Base-by-base conservation (phyloP, 192 early-diverging fungal genomes). In the Coemansia furcata region DNA sequence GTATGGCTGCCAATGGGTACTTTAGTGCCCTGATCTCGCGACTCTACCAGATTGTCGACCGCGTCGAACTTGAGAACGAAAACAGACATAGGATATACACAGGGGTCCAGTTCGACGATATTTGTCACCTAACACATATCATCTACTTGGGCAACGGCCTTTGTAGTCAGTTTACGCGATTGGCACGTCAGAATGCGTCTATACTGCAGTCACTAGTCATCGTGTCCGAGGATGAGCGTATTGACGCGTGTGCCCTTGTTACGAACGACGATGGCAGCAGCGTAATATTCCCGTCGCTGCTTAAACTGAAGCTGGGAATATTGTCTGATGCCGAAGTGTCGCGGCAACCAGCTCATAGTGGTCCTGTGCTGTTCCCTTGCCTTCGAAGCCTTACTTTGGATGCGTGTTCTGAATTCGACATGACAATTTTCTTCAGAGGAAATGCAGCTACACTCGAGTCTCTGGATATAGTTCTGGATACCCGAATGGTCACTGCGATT, bases 361-460 rank as follows among this genome's bases (percentile, higher is more conserved):
- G 30, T 15, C 30, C n/a, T 40, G 55, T 21, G 15, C 57, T 52
- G 33, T 67, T 67, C 43, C 66, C 66, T 19, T 29, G 23, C 1
- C 57, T 67, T n/a, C 40, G 42, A 17, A 4, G n/a, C 3, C 49
- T 67, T 17, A 44, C 30, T 1, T 37, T 43, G 4, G 12, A n/a
- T 11, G 29, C 33, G 12, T 40, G 15, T 9, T 67, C 46, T 30
- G 42, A 57, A 6, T 47, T 67, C 30, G 66, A 21, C 42, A 57
- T 46, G 8, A 42, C 38, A 8, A 21, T 42, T 5, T 26, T 67
- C 15, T 67, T 67, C 30, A 59, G 66, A 7, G 66, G 57, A 2
- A 67, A 67, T 21, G 12, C 29, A 7, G 50, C 38, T 17, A 46
- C 58, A 15, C 32, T 67, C 17, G 66, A 67, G 43, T 23, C 15